These are phyloP conservation scores for Eutrema yunnanense DNA, from an alignment of 345 rosid species.

Conservation along the genomic window DNA sequence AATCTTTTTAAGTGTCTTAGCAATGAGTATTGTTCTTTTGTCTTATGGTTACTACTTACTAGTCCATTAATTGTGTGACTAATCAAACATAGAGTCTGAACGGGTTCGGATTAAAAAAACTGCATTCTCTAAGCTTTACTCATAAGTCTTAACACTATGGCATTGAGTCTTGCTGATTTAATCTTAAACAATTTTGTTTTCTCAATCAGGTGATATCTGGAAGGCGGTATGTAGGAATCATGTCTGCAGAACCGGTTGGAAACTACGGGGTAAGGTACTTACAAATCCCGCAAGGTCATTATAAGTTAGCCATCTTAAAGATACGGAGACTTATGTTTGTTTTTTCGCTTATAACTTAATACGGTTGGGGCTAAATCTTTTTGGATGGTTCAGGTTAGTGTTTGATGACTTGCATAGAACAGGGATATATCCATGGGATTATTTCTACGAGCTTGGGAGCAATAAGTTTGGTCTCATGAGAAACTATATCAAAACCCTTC, in stretches of 20 bases:
- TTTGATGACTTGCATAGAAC: slow-evolving; percentile 95
- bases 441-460: slow-evolving; percentile 70
- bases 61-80: background rate
- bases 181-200: background rate
- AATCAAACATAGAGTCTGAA: background rate
- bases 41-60: background rate
- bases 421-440: slow-evolving; percentile 93
- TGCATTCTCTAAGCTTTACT: background rate
- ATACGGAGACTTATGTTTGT: background rate
- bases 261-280: slow-evolving; percentile 94
- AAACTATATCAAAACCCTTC: slow-evolving; percentile 63
- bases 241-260: slow-evolving; percentile 91
- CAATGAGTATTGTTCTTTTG: background rate
- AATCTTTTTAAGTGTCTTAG: background rate
- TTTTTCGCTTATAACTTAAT: background rate
- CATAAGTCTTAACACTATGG: background rate
- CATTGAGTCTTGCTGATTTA: background rate
- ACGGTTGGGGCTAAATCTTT: background rate
- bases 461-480: slow-evolving; percentile 82
- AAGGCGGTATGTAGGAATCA: slow-evolving; percentile 86
- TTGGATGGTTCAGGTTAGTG: slow-evolving; percentile 47
- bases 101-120: background rate
- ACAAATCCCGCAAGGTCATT: background rate
- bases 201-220: slow-evolving; percentile 73
- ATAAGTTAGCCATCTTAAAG: background rate